These are phyloP conservation scores for Chaetomiaceae sp. DNA, from an alignment of 2,329 filamentous ascomycete genomes.

Conservation along the genomic window DNA sequence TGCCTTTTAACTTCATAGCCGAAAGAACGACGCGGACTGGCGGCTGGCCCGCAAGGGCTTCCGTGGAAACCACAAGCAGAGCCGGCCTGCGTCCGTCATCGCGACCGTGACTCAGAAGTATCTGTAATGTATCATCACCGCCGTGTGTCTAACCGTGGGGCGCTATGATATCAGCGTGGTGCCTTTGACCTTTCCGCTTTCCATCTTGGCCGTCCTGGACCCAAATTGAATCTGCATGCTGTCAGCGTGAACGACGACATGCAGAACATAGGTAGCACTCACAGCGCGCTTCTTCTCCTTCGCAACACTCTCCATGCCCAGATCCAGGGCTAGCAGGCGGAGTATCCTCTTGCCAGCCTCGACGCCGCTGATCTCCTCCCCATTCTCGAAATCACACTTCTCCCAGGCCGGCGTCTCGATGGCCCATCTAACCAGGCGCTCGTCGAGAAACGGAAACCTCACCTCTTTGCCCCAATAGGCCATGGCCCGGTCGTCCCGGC, in stretches of 20 bases:
- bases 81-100: conserved; percentile 15
- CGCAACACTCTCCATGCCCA: conserved; percentile 69
- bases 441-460: conserved; percentile 87
- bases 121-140: conserved; percentile 66
- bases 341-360: conserved; percentile 80
- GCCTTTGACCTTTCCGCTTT: conserved; percentile 63
- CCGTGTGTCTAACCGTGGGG: conserved; percentile 32
- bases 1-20: conserved; percentile 37
- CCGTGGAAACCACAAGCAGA: conserved; percentile 43
- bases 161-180: conserved; percentile 51
- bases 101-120: conserved; percentile 62
- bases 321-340: conserved; percentile 66
- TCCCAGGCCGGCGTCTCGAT: conserved; percentile 69
- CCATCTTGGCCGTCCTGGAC: conserved; percentile 78
- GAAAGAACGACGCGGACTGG: conserved; percentile 26
- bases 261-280: conserved; percentile 32
- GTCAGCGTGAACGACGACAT: background rate
- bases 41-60: conserved; percentile 41
- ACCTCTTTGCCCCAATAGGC: conserved; percentile 85
- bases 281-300: conserved; percentile 91
- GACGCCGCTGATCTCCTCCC: conserved; percentile 37
- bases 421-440: conserved; percentile 77
- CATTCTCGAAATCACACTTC: conserved; percentile 80
- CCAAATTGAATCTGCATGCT: conserved; percentile 70
- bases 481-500: conserved; percentile 87